Percentiles rank a stretch among this genome's conserved stretches.
Conservation (phyloP, 1,139 yeast species). For the Yamadazyma diddensiae region DNA sequence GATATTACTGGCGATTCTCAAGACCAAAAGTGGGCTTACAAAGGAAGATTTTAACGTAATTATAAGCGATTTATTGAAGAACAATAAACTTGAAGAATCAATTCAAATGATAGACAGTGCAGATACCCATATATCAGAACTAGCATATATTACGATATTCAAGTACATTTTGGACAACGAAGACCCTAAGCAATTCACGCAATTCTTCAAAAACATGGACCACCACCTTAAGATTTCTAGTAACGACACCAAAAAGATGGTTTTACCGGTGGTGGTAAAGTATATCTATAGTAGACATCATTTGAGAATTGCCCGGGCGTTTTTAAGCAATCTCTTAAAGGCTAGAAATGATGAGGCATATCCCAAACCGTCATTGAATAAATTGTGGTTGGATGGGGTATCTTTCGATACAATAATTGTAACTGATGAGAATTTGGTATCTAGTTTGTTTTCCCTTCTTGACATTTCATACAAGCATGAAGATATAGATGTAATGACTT, state of each 20-base stretch:
- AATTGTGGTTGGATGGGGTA: too few relatives aligned
- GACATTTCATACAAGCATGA: constrained; percentile 21
- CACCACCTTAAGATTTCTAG: too few relatives aligned
- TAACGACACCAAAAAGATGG: too few relatives aligned
- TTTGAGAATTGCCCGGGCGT: background rate
- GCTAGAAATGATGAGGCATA: constrained; percentile 10
- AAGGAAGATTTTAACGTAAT: constrained; percentile 27
- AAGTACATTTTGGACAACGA: constrained; percentile 5
- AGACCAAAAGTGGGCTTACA: constrained; percentile 25
- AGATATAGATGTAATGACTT: constrained; percentile 22
- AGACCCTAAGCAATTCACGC: background rate
- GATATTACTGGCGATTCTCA: constrained; percentile 28
- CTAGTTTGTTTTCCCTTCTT: constrained; percentile 12
- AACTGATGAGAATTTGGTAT: constrained; percentile 6
- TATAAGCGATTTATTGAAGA: constrained; percentile 24
- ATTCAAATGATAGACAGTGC: constrained; percentile 20
- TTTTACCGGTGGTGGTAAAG: background rate
- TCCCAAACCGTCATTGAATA: too few relatives aligned
- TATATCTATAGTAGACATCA: background rate
- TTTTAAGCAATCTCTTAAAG: background rate
- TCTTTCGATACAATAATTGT: constrained; percentile 7
- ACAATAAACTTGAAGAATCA: constrained; percentile 22
- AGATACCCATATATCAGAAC: constrained; percentile 21
- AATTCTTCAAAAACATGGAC: background rate
- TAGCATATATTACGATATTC: constrained; percentile 20